Evolutionary conservation across 164 flowering plant genomes (phyloP), one percentile per base, ranked within the genome.

Genomic region (Macadamia integrifolia): DNA sequence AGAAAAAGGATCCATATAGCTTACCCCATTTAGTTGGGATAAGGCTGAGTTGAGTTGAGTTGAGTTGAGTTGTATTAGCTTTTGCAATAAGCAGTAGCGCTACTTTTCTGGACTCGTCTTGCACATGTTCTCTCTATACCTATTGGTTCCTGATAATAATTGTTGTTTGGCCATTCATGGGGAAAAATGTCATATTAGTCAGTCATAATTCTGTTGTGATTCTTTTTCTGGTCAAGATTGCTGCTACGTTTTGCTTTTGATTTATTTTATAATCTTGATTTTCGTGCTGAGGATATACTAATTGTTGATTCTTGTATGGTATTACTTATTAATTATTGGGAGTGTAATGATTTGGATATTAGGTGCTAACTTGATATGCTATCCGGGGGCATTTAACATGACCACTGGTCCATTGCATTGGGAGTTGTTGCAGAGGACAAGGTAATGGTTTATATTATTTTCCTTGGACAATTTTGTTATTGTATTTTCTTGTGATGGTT

Each of bases 301-400:
- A 14, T 53, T 17, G 18, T 17, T 53, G 57, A 55, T 67, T 61
- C 31, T 30, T 32, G 29, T 13, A 15, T 52, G 64, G 17, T 8
- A 6, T 35, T 17, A 15, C 30, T 44, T 30, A 64, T 15, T 61
- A 3, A 56, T 14, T 5, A 61, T 17, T 40, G n/a, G 17, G 32
- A 42, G 5, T 60, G 30, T 49, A 49, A 28, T 18, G 28, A 49
- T 55, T 56, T 70, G 18, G n/a, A 70, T 55, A 61, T 66, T 80
- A 94, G 99, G 99, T 70, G 99, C 97, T 81, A 98, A 92, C 70
- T 77, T 92, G 80, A 58, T 94, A 23, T 92, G 97, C 79, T 92
- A 92, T 74, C 99, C 99, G 68, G 98, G 97, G 53, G 99, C 99
- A 56, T 94, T 94, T 76, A 92, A 94, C 85, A 94, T 92, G 98